phyloP scores from a whole-genome alignment of 495 filamentous ascomycete genomes.

The Penicillium subrubescens region DNA sequence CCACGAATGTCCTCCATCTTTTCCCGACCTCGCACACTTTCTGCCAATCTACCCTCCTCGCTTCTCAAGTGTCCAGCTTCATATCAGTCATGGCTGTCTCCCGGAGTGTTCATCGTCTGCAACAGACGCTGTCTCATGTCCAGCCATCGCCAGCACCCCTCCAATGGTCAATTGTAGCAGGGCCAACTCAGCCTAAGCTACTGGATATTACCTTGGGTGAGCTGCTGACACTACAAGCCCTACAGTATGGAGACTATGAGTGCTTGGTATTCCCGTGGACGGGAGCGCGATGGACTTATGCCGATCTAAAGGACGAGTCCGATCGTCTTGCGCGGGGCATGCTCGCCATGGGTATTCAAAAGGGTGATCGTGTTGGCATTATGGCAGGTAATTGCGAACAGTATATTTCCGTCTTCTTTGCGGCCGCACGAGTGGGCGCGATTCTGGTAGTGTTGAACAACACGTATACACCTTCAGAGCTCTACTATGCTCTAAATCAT shows the following conservation, averaged over 20 bases:
- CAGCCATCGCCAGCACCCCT: slow-evolving; percentile 21
- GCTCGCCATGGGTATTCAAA: slow-evolving; percentile 59
- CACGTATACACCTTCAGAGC: slow-evolving; percentile 68
- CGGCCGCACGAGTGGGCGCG: slow-evolving; percentile 64
- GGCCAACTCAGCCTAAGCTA: slow-evolving; percentile 60
- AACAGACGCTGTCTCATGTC: slow-evolving; percentile 43
- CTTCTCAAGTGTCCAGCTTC: background rate
- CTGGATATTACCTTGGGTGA: slow-evolving; percentile 64
- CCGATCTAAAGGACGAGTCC: slow-evolving; percentile 60
- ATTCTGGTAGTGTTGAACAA: slow-evolving; percentile 72
- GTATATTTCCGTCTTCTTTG: slow-evolving; percentile 70
- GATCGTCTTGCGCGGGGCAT: slow-evolving; percentile 60
- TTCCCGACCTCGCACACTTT: background rate
- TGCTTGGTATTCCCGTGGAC: slow-evolving; percentile 69
- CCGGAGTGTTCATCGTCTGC: slow-evolving; percentile 36
- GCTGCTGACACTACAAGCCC: slow-evolving; percentile 61
- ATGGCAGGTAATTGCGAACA: slow-evolving; percentile 75
- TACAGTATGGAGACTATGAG: slow-evolving; percentile 60
- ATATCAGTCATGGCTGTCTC: slow-evolving; percentile 28
- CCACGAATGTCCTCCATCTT: slow-evolving; percentile 6
- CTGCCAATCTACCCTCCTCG: background rate
- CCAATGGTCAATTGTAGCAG: slow-evolving; percentile 56
- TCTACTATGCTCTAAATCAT: slow-evolving; percentile 63
- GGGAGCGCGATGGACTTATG: slow-evolving; percentile 66
- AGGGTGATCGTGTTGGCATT: slow-evolving; percentile 66